Evolutionary conservation across 2,329 filamentous ascomycete genomes (phyloP).

Genomic region (Cytospora piceicola): DNA sequence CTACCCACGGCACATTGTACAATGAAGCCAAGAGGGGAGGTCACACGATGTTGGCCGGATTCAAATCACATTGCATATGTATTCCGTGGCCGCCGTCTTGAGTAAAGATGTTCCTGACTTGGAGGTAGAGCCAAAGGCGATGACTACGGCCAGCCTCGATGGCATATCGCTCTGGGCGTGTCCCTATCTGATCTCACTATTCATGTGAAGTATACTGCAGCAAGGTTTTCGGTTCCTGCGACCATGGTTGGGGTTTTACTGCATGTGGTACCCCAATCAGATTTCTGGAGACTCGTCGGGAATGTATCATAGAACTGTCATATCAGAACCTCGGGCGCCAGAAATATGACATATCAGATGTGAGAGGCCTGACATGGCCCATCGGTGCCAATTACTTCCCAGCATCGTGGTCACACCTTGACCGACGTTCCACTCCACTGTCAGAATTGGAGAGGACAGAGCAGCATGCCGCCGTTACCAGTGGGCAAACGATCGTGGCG

Average conservation of each 20-base stretch:
- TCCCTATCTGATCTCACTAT: background rate
- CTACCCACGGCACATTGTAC: background rate
- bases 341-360: background rate
- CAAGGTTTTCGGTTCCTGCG: background rate
- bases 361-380: background rate
- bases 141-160: background rate
- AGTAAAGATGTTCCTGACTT: background rate
- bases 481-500: background rate
- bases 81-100: background rate
- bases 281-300: background rate
- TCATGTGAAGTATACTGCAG: background rate
- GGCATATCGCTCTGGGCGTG: background rate
- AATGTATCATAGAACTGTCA: background rate
- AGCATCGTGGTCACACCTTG: background rate
- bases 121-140: background rate
- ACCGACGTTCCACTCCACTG: background rate
- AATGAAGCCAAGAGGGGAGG: background rate
- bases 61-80: background rate
- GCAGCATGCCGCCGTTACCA: conserved; percentile 4
- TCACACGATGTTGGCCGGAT: background rate
- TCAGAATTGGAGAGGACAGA: background rate
- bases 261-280: background rate
- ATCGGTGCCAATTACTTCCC: background rate
- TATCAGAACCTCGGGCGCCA: background rate
- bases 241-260: background rate